phyloP scores from a whole-genome alignment of 1,139 yeast genomes.

The Suhomyces wounanorum region DNA sequence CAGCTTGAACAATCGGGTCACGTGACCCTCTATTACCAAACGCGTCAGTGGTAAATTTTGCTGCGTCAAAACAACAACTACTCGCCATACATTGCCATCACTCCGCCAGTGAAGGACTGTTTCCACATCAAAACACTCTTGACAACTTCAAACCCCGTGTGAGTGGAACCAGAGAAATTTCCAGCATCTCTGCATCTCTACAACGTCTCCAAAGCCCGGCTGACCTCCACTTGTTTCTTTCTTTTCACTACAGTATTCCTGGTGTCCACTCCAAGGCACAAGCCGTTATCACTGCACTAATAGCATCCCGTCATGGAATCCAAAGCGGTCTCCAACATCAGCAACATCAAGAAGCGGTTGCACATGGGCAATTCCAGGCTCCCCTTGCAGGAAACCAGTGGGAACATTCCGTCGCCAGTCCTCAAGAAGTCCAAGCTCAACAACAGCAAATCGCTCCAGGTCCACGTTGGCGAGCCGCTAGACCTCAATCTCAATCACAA shows the following conservation, averaged over 20 bases:
- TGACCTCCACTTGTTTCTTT: not conserved
- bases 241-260: not conserved
- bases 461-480: not conserved
- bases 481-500: not conserved
- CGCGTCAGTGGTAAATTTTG: constrained; percentile 8
- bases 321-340: constrained; percentile 4
- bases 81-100: not conserved
- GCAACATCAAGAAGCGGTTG: constrained; percentile 16
- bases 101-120: not conserved
- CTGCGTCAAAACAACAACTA: constrained; percentile 3
- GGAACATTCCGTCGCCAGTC: constrained; percentile 44
- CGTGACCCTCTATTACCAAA: not conserved
- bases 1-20: not conserved
- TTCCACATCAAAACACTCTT: not conserved
- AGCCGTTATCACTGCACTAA: not conserved
- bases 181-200: not conserved
- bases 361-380: constrained; percentile 27
- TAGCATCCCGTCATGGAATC: constrained; percentile 6
- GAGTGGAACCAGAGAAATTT: not conserved
- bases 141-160: not conserved
- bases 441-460: constrained; percentile 9
- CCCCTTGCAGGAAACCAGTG: constrained; percentile 47
- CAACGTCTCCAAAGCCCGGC: not conserved
- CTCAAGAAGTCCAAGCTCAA: constrained; percentile 33
- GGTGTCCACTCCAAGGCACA: not conserved